Evolutionary conservation across 352 stramenopile species (phyloP).

Genomic region (Lagenidium giganteum): DNA sequence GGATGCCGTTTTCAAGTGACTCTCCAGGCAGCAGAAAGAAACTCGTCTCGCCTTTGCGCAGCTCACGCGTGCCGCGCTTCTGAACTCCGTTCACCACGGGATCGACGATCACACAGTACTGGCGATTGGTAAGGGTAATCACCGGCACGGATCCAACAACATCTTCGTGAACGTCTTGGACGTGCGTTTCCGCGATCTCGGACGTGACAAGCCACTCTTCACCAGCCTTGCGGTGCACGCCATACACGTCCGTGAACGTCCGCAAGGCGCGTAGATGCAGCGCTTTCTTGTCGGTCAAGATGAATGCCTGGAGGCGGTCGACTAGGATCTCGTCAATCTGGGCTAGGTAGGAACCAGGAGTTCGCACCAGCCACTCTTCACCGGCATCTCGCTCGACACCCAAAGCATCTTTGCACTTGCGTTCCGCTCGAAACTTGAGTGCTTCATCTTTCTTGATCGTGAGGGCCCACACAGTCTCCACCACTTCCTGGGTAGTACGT

Average conservation of each 20-base stretch:
- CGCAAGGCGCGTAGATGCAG: conserved; percentile 45
- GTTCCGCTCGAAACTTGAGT: conserved; percentile 56
- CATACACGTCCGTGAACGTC: conserved; percentile 59
- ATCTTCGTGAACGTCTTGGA: conserved; percentile 59
- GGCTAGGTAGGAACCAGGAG: conserved; percentile 50
- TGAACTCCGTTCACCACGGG: conserved; percentile 42
- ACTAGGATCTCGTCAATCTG: conserved; percentile 58
- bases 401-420: conserved; percentile 56
- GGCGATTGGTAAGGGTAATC: conserved; percentile 54
- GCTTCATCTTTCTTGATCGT: conserved; percentile 61
- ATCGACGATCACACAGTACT: conserved; percentile 62
- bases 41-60: conserved; percentile 47
- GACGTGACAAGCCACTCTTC: conserved; percentile 63
- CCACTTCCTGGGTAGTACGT: conserved; percentile 60
- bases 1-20: conserved; percentile 38
- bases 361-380: conserved; percentile 64
- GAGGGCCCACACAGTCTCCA: conserved; percentile 33
- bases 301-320: conserved; percentile 44
- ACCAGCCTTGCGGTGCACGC: conserved; percentile 38
- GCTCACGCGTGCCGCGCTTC: conserved; percentile 45
- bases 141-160: conserved; percentile 36
- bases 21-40: conserved; percentile 58
- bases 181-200: conserved; percentile 47
- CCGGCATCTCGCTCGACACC: conserved; percentile 44
- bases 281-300: conserved; percentile 42